A percentile compares a stretch with the other conserved stretches of the same genome.
Conservation (phyloP, 176 grass and related monocot genomes). For the Poa pratensis region DNA sequence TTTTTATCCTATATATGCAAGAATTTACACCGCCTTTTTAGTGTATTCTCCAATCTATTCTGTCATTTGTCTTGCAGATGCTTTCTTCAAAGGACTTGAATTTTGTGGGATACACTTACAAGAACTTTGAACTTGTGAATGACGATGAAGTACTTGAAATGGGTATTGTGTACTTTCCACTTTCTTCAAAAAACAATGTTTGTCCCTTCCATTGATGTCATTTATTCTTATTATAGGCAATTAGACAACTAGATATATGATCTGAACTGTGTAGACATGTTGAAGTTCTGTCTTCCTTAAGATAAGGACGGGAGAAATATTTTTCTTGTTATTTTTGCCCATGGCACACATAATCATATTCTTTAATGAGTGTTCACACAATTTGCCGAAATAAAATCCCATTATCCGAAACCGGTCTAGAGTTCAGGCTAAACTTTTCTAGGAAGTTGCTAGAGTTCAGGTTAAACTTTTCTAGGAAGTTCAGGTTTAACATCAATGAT, state of each 20-base stretch:
- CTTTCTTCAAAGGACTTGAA: slow-evolving; percentile 98
- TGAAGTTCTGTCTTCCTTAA: not conserved
- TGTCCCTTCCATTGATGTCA: not conserved
- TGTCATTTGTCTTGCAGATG: slow-evolving; percentile 60
- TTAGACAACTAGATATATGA: not conserved
- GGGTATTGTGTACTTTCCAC: slow-evolving; percentile 50
- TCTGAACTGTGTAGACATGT: not conserved
- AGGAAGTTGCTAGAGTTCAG: not conserved
- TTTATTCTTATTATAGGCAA: not conserved
- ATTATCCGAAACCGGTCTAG: not conserved
- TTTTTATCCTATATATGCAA: not conserved
- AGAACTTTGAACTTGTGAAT: slow-evolving; percentile 97
- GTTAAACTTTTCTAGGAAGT: not conserved
- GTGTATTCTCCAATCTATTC: not conserved
- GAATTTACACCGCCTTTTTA: slow-evolving; percentile 13
- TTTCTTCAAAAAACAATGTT: slow-evolving; percentile 17
- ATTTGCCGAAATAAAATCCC: not conserved
- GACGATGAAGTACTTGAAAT: slow-evolving; percentile 86
- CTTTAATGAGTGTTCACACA: not conserved
- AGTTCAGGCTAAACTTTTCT: not conserved
- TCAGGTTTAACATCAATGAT: not conserved
- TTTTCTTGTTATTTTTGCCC: not conserved
- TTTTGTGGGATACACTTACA: slow-evolving; percentile 99
- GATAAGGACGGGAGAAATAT: not conserved
- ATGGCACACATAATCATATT: not conserved